Conservation (phyloP, 345 rosid species). For the Noccaea bulbosa region DNA sequence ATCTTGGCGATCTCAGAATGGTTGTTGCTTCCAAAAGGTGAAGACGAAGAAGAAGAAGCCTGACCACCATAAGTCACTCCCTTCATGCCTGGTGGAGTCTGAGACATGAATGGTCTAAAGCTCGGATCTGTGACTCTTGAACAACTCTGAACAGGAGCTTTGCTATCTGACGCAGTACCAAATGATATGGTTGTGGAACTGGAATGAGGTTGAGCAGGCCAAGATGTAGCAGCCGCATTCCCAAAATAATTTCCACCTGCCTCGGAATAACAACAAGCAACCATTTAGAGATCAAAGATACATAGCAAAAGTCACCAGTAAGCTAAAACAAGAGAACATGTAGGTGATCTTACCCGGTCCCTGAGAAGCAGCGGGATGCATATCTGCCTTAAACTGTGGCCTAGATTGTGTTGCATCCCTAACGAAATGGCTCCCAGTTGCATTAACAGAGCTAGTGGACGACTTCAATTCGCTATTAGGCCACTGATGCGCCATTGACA, state of each 20-base stretch:
- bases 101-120: slow-evolving; percentile 63
- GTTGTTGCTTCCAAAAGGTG: slow-evolving; percentile 50
- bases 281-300: not conserved
- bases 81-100: slow-evolving; percentile 56
- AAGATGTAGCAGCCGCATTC: slow-evolving; percentile 54
- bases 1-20: slow-evolving; percentile 80
- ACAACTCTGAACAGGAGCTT: slow-evolving; percentile 52
- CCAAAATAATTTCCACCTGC: slow-evolving; percentile 50
- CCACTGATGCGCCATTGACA: slow-evolving; percentile 48
- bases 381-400: slow-evolving; percentile 47
- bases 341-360: slow-evolving; percentile 52
- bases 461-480: slow-evolving; percentile 53
- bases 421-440: slow-evolving; percentile 51
- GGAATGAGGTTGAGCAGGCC: slow-evolving; percentile 73
- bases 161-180: slow-evolving; percentile 59
- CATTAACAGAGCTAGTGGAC: slow-evolving; percentile 47
- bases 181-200: slow-evolving; percentile 53
- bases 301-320: not conserved
- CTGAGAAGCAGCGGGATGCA: slow-evolving; percentile 53
- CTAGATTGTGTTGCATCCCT: slow-evolving; percentile 57
- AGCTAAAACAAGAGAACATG: not conserved
- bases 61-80: slow-evolving; percentile 58
- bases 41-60: slow-evolving; percentile 48
- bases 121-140: slow-evolving; percentile 60
- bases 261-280: slow-evolving; percentile 31